Evolutionary conservation across 108 stramenopile species (phyloP).

Genomic region (Nitzschia palea): DNA sequence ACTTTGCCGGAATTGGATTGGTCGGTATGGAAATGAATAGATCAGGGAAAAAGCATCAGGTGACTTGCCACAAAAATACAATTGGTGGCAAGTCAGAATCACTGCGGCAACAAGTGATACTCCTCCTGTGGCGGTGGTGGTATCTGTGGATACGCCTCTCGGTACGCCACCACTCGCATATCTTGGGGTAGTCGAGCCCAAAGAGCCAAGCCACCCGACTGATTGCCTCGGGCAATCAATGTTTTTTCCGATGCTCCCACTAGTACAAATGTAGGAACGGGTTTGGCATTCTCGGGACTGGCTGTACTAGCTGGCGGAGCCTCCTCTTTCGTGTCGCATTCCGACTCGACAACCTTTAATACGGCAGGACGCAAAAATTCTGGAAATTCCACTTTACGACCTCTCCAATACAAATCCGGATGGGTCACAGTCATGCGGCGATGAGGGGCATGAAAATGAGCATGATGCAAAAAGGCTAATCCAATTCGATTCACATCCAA

Average conservation of each 20-base stretch:
- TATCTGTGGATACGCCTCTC: background rate
- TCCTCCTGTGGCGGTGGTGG: background rate
- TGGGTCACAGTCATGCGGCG: conserved; percentile 51
- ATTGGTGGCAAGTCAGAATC: no score
- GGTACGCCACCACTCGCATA: conserved; percentile 52
- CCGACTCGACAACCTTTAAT: conserved; percentile 27
- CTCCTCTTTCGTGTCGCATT: no score
- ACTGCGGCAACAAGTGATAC: background rate
- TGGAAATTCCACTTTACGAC: conserved; percentile 30
- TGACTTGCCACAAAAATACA: no score
- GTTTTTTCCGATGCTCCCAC: conserved; percentile 49
- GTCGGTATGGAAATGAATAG: no score
- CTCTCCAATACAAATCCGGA: conserved; percentile 33
- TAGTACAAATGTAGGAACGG: conserved; percentile 43
- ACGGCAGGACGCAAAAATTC: conserved; percentile 34
- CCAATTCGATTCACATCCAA: conserved; percentile 36
- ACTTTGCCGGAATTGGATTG: no score
- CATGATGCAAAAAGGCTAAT: conserved; percentile 40
- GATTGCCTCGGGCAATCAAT: conserved; percentile 52
- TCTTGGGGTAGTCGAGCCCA: conserved; percentile 52
- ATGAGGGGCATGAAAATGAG: conserved; percentile 42
- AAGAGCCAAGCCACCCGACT: conserved; percentile 51
- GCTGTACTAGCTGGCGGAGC: background rate
- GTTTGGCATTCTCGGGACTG: background rate
- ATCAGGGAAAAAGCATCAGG: no score